Evolutionary conservation across 2,329 filamentous ascomycete genomes (phyloP).

Genomic region (Fusarium verticillioides): DNA sequence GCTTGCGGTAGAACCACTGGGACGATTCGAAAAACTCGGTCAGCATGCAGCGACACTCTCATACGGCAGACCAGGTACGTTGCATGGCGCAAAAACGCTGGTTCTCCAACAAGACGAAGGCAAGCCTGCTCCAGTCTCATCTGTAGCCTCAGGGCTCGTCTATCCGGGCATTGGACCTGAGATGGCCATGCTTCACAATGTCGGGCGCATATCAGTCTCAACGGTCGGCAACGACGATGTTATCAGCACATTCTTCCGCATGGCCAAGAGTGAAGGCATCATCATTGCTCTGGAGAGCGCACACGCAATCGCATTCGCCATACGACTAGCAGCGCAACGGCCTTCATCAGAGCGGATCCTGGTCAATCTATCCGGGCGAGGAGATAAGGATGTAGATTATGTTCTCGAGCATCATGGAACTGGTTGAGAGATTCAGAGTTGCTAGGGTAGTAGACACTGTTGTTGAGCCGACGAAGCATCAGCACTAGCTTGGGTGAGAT

Average conservation of each 20-base stretch:
- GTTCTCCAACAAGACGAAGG: neutral
- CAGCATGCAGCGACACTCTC: conserved; percentile 12
- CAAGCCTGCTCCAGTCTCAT: neutral
- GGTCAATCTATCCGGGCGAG: neutral
- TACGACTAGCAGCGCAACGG: neutral
- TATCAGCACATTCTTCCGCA: neutral
- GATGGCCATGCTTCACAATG: conserved; percentile 7
- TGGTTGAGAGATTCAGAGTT: too few species aligned
- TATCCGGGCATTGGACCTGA: neutral
- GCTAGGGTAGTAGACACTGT: accelerated
- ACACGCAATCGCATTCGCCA: conserved; percentile 6
- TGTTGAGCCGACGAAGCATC: neutral
- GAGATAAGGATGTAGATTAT: conserved; percentile 16
- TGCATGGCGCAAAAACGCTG: conserved; percentile 13
- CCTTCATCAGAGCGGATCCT: neutral
- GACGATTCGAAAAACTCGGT: neutral
- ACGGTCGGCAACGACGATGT: neutral
- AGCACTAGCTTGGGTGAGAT: conserved; percentile 2
- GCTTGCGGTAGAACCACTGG: neutral
- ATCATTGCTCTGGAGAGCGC: conserved; percentile 12
- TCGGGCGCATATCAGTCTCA: neutral
- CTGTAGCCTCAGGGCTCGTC: conserved; percentile 1
- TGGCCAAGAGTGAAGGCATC: conserved; percentile 1
- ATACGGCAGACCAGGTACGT: neutral
- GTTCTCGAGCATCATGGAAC: conserved; percentile 1